Evolutionary conservation across 148 eudicot genomes (phyloP).

Genomic region (Arctostaphylos glauca): DNA sequence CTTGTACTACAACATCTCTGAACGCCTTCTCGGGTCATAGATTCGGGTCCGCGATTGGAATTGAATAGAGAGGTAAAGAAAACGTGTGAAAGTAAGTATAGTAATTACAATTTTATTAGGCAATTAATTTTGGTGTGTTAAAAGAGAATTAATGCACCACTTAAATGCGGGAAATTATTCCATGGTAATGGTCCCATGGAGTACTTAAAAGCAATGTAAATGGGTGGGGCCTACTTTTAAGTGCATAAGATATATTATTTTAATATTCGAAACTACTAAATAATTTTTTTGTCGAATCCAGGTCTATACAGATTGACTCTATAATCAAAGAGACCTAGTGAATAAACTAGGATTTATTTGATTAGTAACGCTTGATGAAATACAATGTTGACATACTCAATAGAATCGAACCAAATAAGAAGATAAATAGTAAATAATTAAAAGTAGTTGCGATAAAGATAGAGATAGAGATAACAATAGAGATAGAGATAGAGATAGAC

Average conservation of each 20-base stretch:
- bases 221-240: neutral
- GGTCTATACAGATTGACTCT: no score
- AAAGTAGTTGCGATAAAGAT: neutral
- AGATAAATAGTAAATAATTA: neutral
- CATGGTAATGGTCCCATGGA: neutral
- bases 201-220: neutral
- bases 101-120: conserved; percentile 6
- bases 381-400: neutral
- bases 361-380: neutral
- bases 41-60: neutral
- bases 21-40: neutral
- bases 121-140: conserved; percentile 14
- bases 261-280: neutral
- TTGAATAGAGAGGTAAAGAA: neutral
- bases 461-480: neutral
- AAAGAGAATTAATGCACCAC: conserved; percentile 10
- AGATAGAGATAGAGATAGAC: neutral
- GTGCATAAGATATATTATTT: neutral
- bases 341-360: neutral
- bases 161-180: neutral
- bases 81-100: conserved; percentile 13
- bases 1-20: no score
- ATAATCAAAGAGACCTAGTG: no score
- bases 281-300: neutral
- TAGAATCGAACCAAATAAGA: neutral